Evolutionary conservation across 2,329 filamentous ascomycete species (phyloP).

Genomic region (Cladophialophora psammophila): DNA sequence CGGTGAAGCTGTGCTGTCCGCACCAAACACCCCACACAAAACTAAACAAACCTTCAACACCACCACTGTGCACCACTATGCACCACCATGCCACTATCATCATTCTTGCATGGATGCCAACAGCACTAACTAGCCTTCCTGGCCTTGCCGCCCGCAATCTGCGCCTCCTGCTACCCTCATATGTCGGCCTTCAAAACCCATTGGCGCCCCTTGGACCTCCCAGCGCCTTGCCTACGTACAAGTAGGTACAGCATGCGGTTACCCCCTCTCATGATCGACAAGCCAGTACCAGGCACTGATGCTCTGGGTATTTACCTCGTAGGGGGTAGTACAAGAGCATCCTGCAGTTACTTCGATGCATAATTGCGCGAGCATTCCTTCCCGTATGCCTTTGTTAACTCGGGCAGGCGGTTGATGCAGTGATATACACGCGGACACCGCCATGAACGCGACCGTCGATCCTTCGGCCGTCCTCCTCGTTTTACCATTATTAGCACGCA

Average conservation of each 20-base stretch:
- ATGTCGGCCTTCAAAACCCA: slow-evolving; percentile 13
- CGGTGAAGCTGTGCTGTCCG: slow-evolving; percentile 2
- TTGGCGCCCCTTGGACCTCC: slow-evolving; percentile 1
- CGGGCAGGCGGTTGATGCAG: background rate
- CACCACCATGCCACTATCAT: slow-evolving; percentile 13
- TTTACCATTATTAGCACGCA: slow-evolving; percentile 10
- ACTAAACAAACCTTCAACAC: slow-evolving; percentile 6
- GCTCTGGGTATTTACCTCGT: background rate
- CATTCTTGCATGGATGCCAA: slow-evolving; percentile 14
- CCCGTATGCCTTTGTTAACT: background rate
- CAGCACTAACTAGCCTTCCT: slow-evolving; percentile 7
- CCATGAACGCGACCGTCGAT: slow-evolving; percentile 24
- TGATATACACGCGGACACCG: slow-evolving; percentile 13
- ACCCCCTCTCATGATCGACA: background rate
- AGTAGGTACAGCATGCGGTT: background rate
- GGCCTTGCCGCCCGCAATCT: slow-evolving; percentile 11
- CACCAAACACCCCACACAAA: slow-evolving; percentile 20
- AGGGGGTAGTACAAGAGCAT: background rate
- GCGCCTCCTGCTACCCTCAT: slow-evolving; percentile 13
- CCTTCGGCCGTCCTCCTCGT: slow-evolving; percentile 25
- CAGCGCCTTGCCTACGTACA: slow-evolving; percentile 10
- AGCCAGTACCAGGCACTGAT: background rate
- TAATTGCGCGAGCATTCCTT: slow-evolving; percentile 2
- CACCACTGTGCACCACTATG: slow-evolving; percentile 3
- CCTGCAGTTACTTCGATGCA: background rate